Evolutionary conservation across 768 basidiomycete species (phyloP), one percentile per base, ranked within the genome.

Genomic region (Trametes maxima): DNA sequence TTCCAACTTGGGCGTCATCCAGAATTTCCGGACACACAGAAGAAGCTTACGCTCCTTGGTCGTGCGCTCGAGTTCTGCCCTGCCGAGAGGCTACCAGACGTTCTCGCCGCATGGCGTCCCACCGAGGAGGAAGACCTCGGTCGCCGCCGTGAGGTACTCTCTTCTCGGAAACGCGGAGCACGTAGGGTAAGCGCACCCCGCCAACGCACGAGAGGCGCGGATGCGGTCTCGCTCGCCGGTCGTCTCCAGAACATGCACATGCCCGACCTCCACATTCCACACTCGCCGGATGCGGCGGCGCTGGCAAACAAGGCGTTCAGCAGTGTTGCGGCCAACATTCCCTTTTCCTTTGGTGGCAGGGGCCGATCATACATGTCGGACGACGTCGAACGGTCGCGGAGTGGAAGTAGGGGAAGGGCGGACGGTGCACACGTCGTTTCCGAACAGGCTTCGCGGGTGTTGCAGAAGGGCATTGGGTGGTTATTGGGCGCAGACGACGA

Each of bases 391-490:
- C 74, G 78, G 48, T 72, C 78, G 49, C 74, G 76, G 60, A 72
- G 63, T 46, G 68, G 48, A 33, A 70, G 64, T 47, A 71, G 66
- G 62, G 57, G 57, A 25, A 66, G 65, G 59, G 72, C 74, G 61
- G 82, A 82, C 53, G 77, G 77, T 40, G 85, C 82, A 17, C 89
- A 89, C 54, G 66, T 60, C 21, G 86, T 90, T 43, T 85, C 87
- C 19, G 73, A 82, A n/a, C 87, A 89, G 67, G 93, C 93, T 2
- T 85, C 86, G 50, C 82, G 88, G 35, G 92, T 86, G 3, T 73
- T 98, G 43, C 90, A 92, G 39, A 89, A 89, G 69, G 96, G 96
- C 8, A 92, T 98, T 54, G 95, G 95, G 28, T 98, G 96, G 96
- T 79, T 98, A 28, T 87, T 98, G 59, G 96, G 96, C 43, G 90